These are phyloP conservation scores for Quercus phellos DNA, from an alignment of 331 rosid genomes.

Conservation along the genomic window DNA sequence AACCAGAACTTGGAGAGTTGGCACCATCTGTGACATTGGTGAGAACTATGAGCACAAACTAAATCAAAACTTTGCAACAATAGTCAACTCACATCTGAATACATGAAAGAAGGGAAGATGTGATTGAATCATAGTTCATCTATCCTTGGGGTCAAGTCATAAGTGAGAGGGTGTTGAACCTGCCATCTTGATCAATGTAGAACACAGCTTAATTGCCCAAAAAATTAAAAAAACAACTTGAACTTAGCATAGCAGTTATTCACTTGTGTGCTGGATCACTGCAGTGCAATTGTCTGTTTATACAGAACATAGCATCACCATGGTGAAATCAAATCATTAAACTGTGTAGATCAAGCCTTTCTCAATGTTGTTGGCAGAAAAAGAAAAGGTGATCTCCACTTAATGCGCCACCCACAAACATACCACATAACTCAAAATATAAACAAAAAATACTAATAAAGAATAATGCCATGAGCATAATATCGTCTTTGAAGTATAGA, in stretches of 20 bases:
- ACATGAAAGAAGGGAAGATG: neutral
- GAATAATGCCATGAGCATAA: neutral
- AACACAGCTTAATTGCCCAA: neutral
- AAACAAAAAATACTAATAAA: neutral
- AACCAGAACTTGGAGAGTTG: constrained; percentile 25
- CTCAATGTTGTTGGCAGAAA: neutral
- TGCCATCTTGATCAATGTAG: neutral
- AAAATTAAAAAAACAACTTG: neutral
- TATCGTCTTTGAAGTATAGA: neutral
- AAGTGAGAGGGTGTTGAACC: neutral
- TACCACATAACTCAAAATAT: neutral
- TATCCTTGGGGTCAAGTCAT: neutral
- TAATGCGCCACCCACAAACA: neutral
- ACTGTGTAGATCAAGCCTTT: neutral
- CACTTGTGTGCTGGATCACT: neutral
- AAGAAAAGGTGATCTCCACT: neutral
- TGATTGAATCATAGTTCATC: neutral
- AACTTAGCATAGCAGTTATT: neutral
- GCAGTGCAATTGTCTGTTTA: neutral
- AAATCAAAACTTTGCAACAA: constrained; percentile 3
- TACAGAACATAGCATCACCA: neutral
- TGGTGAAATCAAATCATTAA: neutral
- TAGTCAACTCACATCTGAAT: neutral
- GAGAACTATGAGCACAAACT: constrained; percentile 21
- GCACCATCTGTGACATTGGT: constrained; percentile 31